These are phyloP conservation scores for Apophysomyces sp. DNA, from an alignment of 371 early-diverging fungal genomes.

Conservation along the genomic window DNA sequence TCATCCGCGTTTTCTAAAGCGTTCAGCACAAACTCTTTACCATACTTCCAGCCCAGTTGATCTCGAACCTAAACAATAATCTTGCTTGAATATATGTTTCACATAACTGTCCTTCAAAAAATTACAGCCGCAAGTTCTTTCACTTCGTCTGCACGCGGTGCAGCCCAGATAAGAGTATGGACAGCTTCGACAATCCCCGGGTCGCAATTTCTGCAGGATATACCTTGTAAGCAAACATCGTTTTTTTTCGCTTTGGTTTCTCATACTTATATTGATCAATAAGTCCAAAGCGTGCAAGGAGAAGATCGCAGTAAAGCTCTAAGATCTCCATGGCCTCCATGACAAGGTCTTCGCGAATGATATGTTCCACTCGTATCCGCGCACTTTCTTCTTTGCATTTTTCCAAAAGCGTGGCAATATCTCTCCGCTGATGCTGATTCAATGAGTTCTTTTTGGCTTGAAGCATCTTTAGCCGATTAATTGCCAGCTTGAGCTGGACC, in stretches of 20 bases:
- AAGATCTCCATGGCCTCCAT: constrained; percentile 91
- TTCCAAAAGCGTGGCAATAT: constrained; percentile 82
- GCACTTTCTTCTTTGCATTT: constrained; percentile 86
- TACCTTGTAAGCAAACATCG: not conserved
- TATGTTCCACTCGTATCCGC: constrained; percentile 85
- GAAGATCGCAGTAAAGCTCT: constrained; percentile 86
- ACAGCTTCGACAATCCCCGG: constrained; percentile 84
- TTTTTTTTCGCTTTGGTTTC: not conserved
- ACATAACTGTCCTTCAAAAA: no score
- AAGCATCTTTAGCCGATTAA: constrained; percentile 83
- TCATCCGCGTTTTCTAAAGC: constrained; percentile 78
- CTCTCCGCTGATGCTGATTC: constrained; percentile 73
- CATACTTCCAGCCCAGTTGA: constrained; percentile 79
- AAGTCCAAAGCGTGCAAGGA: constrained; percentile 86
- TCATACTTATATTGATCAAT: constrained; percentile 78
- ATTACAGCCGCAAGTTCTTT: constrained; percentile 76
- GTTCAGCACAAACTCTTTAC: constrained; percentile 75
- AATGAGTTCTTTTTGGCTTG: constrained; percentile 85
- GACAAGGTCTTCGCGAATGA: constrained; percentile 90
- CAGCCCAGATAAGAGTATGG: constrained; percentile 87
- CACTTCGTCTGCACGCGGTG: constrained; percentile 76
- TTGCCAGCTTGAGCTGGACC: constrained; percentile 85
- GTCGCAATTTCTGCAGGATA: constrained; percentile 81
- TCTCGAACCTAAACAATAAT: constrained; percentile 57
- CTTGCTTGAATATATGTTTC: no score